Evolutionary conservation across 352 stramenopile genomes (phyloP).

Genomic region (Phytophthora meadii): DNA sequence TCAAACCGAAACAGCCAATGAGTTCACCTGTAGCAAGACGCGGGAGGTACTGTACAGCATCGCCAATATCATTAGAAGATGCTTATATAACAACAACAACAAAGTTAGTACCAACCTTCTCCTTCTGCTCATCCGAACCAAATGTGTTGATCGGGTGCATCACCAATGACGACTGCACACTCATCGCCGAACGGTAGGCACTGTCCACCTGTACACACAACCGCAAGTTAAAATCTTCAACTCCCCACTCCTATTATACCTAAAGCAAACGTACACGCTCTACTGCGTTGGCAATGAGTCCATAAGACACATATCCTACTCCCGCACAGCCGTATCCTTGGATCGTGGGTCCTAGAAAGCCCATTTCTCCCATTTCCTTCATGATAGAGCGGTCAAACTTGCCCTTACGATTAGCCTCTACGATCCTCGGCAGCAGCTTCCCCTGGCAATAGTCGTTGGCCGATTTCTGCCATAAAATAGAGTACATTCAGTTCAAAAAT

Average conservation of each 20-base stretch:
- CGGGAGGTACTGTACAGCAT: constrained; percentile 89
- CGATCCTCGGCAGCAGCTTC: constrained; percentile 93
- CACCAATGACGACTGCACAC: constrained; percentile 97
- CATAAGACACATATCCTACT: constrained; percentile 97
- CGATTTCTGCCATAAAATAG: constrained; percentile 74
- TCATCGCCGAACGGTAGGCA: constrained; percentile 97
- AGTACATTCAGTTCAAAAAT: constrained; percentile 10
- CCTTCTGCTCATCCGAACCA: constrained; percentile 95
- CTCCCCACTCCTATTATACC: not conserved
- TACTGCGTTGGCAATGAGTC: constrained; percentile 96
- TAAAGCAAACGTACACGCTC: constrained; percentile 61
- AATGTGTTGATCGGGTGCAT: constrained; percentile 99
- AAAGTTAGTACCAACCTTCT: constrained; percentile 65
- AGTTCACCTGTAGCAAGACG: constrained; percentile 94
- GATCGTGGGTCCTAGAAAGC: constrained; percentile 95
- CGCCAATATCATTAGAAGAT: not conserved
- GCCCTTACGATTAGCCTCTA: constrained; percentile 95
- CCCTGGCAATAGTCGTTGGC: constrained; percentile 94
- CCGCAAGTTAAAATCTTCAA: not conserved
- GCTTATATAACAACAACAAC: not conserved
- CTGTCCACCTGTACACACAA: constrained; percentile 88
- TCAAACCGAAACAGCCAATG: constrained; percentile 98
- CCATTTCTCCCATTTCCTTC: constrained; percentile 94
- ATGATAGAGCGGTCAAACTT: constrained; percentile 95
- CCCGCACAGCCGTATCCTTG: constrained; percentile 95